Conservation (phyloP, 148 eudicot genomes). For the Spergularia marina region DNA sequence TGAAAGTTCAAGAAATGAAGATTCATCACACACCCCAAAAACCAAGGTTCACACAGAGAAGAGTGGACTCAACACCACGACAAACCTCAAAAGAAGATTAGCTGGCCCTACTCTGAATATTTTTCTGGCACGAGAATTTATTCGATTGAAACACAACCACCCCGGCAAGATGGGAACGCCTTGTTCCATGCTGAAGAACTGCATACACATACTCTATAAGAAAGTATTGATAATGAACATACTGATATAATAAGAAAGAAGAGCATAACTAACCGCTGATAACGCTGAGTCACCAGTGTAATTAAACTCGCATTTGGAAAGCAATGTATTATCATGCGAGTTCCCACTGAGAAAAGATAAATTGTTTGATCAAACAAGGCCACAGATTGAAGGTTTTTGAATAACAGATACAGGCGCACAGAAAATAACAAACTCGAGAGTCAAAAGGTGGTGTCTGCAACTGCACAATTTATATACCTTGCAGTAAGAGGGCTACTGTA, state of each 20-base stretch:
- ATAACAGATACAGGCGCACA: not conserved
- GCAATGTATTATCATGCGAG: constrained; percentile 72
- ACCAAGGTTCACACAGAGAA: not conserved
- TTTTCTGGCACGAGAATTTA: constrained; percentile 83
- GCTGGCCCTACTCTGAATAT: constrained; percentile 70
- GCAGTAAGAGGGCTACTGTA: constrained; percentile 86
- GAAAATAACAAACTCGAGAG: not conserved
- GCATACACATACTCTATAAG: constrained; percentile 26
- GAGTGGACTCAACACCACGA: not conserved
- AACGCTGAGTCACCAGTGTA: constrained; percentile 91
- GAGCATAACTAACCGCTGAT: constrained; percentile 66
- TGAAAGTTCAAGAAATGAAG: not conserved
- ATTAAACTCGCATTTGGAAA: constrained; percentile 79
- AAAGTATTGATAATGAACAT: not conserved
- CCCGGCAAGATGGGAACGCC: constrained; percentile 87
- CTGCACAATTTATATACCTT: constrained; percentile 44
- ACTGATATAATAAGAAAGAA: not conserved
- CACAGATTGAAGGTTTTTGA: not conserved
- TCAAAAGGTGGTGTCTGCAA: not conserved
- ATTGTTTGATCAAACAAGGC: not conserved
- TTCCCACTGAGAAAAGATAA: constrained; percentile 63
- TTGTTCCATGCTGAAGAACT: constrained; percentile 95
- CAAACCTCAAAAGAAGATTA: constrained; percentile 65
- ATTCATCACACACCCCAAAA: too few relatives aligned
- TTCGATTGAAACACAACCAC: constrained; percentile 79